Base-by-base conservation (phyloP, 805 yeast genomes). In the Jamesozyma spencerorum region DNA sequence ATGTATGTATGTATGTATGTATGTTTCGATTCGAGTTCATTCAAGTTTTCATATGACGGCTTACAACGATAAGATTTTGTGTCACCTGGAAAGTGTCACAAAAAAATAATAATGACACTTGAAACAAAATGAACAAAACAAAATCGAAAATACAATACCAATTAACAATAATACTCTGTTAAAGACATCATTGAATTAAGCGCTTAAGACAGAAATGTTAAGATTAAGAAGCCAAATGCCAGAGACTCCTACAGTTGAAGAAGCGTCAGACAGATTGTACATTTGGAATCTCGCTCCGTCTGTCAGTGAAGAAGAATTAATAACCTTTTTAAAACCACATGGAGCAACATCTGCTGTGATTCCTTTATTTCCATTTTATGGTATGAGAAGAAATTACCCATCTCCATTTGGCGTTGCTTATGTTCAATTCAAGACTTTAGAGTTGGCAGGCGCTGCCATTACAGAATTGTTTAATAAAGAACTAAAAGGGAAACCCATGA, bases 381-480 rank as follows among this genome's bases (percentile, higher is more conserved):
- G 74, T 11, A 60, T 67, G 42, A 63, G 71, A 34, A 52, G 53
- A 5, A 54, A 52, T 31, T 64, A 62, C 37, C 69, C 65, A 36
- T 35, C 40, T 15, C 74, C 78, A 2, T 59, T 75, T 47, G 90
- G 92, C 3, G 71, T 75, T 53, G 97, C 94, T 12, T 88, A 84
- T 63, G 82, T 86, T 43, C 92, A 86, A 51, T 90, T 80, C 56
- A 80, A 71, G 51, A 70, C 68, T 39, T 72, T 70, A 44, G 86
- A 75, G 39, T 69, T 70, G 31, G 94, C 88, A 39, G 63, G 66
- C 53, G 57, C 64, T 51, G 94, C 87, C 3, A 71, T 85, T 47
- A 75, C 69, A 18, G 70, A 71, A 42, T 72, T 81, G 55, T 71
- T 83, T 52, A 90, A 86, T 36, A 68, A 68, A 50, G 72, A 70